Percentiles rank a stretch among this genome's conserved stretches.
These are phyloP conservation scores for Cystobasidium slooffiae DNA, from an alignment of 1,284 basidiomycete genomes.

Conservation along the genomic window DNA sequence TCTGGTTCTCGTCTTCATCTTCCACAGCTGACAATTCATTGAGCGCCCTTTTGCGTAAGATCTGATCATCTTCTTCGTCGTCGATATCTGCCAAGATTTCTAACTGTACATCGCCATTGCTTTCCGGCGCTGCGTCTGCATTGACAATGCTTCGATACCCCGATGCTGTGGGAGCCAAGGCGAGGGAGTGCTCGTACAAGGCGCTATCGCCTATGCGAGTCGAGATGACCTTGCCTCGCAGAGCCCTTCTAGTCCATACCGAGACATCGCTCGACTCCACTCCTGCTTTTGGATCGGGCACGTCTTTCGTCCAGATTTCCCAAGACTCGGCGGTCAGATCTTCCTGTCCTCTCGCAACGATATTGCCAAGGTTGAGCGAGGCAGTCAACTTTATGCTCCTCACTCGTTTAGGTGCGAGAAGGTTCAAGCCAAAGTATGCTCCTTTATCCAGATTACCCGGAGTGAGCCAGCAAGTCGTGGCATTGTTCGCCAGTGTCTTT, in stretches of 20 bases:
- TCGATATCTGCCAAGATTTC: background rate
- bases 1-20: background rate
- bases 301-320: slow-evolving; percentile 45
- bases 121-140: background rate
- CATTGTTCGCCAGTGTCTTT: slow-evolving; percentile 16
- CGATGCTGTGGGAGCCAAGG: slow-evolving; percentile 8
- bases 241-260: slow-evolving; percentile 44
- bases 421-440: slow-evolving; percentile 47
- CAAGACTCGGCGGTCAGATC: slow-evolving; percentile 47
- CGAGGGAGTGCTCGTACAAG: slow-evolving; percentile 18
- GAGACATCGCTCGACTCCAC: slow-evolving; percentile 16
- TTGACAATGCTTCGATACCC: too few species aligned
- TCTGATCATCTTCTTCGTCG: slow-evolving; percentile 8
- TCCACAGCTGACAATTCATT: background rate
- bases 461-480: slow-evolving; percentile 35
- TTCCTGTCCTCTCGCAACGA: slow-evolving; percentile 48
- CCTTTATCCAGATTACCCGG: slow-evolving; percentile 17
- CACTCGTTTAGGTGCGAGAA: slow-evolving; percentile 40
- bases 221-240: background rate
- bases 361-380: slow-evolving; percentile 46
- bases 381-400: slow-evolving; percentile 42
- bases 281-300: background rate
- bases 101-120: background rate
- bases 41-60: slow-evolving; percentile 17
- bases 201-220: background rate